Percentiles rank a stretch among this genome's conserved stretches.
phyloP scores from a whole-genome alignment of 805 yeast genomes.

The Yarrowia yakushimensis region DNA sequence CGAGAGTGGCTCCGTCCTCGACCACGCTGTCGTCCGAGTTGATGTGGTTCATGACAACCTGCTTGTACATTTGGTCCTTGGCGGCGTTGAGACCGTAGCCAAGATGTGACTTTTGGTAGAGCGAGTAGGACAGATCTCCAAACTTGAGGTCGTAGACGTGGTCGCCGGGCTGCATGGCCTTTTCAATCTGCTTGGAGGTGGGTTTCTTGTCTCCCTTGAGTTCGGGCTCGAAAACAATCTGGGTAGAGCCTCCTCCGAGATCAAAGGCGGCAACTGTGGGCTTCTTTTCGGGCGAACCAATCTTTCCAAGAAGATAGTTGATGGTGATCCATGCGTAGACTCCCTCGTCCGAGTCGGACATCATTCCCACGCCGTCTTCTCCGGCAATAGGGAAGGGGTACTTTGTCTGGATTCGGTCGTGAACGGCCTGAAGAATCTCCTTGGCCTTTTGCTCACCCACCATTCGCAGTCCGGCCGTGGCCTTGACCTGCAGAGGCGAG shows the following conservation, averaged over 20 bases:
- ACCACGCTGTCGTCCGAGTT: constrained; percentile 41
- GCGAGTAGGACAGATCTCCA: constrained; percentile 73
- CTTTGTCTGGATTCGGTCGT: constrained; percentile 66
- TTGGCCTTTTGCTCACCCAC: constrained; percentile 72
- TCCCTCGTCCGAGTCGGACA: constrained; percentile 97
- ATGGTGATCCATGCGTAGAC: constrained; percentile 98
- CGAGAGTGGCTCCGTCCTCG: constrained; percentile 42
- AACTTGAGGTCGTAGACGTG: constrained; percentile 77
- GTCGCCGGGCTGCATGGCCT: constrained; percentile 72
- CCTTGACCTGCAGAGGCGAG: constrained; percentile 94
- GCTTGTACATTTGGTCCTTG: constrained; percentile 70
- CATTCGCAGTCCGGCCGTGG: constrained; percentile 93
- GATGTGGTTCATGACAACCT: constrained; percentile 51
- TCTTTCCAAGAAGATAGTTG: constrained; percentile 87
- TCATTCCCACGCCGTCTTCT: constrained; percentile 82
- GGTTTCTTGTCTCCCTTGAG: constrained; percentile 43
- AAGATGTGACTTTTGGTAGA: constrained; percentile 92
- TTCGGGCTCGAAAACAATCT: constrained; percentile 96
- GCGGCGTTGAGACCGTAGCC: constrained; percentile 97
- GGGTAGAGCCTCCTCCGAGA: constrained; percentile 98
- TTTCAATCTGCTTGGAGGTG: constrained; percentile 11
- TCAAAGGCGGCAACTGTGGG: constrained; percentile 98
- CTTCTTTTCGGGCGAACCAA: constrained; percentile 66
- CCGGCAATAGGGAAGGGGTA: constrained; percentile 91
- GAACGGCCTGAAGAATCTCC: constrained; percentile 72